These are phyloP conservation scores for Pythium aquatile DNA, from an alignment of 352 stramenopile genomes.

Conservation along the genomic window DNA sequence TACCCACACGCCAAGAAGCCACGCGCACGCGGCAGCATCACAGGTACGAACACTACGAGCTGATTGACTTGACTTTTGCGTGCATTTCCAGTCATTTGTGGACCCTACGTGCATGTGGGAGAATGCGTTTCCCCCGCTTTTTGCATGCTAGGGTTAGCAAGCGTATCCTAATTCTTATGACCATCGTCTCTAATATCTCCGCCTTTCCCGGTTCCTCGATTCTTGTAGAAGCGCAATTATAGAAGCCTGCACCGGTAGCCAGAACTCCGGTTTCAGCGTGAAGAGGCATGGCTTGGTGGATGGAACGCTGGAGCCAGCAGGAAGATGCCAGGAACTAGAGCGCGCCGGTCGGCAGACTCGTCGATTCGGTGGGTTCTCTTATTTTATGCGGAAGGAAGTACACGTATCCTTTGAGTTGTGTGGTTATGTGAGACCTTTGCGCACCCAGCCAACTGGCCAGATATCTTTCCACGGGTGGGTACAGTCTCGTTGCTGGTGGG, in stretches of 20 bases:
- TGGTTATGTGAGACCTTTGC: not conserved
- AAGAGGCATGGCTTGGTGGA: constrained; percentile 1
- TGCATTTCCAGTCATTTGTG: constrained; percentile 13
- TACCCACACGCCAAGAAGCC: constrained; percentile 80
- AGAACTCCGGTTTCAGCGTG: not conserved
- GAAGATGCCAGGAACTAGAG: not conserved
- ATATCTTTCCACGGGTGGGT: not conserved
- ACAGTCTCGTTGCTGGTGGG: too few relatives aligned
- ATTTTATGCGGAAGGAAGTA: not conserved
- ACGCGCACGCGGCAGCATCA: constrained; percentile 55
- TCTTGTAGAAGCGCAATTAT: constrained; percentile 25
- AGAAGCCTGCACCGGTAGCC: constrained; percentile 19
- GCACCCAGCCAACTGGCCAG: not conserved
- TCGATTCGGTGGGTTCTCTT: constrained; percentile 5
- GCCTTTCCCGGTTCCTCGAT: not conserved
- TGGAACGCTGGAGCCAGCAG: not conserved
- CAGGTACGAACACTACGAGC: constrained; percentile 24
- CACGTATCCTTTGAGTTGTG: not conserved
- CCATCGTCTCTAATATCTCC: constrained; percentile 13
- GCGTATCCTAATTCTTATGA: constrained; percentile 2
- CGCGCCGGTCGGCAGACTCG: not conserved
- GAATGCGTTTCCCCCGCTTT: not conserved
- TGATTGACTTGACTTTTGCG: constrained; percentile 14
- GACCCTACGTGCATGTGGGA: not conserved
- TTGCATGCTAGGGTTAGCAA: not conserved